Base-by-base conservation (phyloP, 257 asterid genomes). In the Lantana camara region DNA sequence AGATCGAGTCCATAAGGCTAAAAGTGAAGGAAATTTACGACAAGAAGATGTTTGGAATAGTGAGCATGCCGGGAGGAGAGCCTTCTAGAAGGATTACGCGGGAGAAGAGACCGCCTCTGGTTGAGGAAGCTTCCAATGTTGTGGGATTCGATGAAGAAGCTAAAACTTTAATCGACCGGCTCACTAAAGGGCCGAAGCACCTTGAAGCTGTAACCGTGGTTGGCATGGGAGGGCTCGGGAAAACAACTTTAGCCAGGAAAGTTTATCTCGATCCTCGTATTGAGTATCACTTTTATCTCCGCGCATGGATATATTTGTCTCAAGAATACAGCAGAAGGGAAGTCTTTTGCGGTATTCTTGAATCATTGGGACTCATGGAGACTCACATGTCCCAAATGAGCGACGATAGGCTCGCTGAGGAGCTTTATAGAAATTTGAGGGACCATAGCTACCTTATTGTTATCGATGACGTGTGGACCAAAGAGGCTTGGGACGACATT, bases 21-120 rank as follows among this genome's bases (percentile, higher is more conserved):
- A 70, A 68, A 58, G 59, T 65, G 53, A 66, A 66, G 63, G 68
- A 65, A 45, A 74, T 77, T 23, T 77, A 77, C 24, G 86, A 64
- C 51, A 77, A 77, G 13, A 80, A 74, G 72, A 64, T 77, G 81
- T 74, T 71, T 65, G 86, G 81, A n/a, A 80, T 80, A 55, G 80
- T 74, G 59, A 77, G 30, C 68, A 35, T 74, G 6, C 57, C 77
- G 11, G 53, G 40, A 14, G 64, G 65, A 47, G 76, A 70, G 46
- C 72, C 80, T 9, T 59, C 67, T 11, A 57, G 63, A 8, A 70
- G 9, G 60, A 37, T 24, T 35, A 21, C 24, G 14, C 60, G 69
- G 4, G 68, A 35, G 34, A 75, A 63, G 41, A 70, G 73, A 52
- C 70, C 46, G 10, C 77, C 80, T 19, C 11, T 55, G 10, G 73